These are phyloP conservation scores for Pleurotus eryngii DNA, from an alignment of 768 basidiomycete genomes.

Conservation along the genomic window DNA sequence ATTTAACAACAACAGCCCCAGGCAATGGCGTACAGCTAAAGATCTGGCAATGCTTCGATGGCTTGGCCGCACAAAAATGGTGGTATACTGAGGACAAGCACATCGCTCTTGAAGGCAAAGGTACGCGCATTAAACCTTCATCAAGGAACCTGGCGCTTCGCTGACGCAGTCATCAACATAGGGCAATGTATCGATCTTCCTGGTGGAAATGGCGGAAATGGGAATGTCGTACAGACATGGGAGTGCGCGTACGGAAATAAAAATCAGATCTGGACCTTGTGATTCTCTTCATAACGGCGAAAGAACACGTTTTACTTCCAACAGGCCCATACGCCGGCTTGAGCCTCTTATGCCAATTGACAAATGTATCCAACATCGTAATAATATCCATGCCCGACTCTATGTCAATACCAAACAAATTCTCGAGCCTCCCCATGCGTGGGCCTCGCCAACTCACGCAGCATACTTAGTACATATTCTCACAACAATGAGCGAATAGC, in stretches of 20 bases:
- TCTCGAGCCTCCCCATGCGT: too few species aligned
- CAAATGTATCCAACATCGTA: too few species aligned
- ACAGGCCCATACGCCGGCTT: too few species aligned
- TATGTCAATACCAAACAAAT: too few species aligned
- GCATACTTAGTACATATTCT: too few species aligned
- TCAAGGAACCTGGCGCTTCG: not conserved
- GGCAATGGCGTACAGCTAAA: conserved; percentile 3
- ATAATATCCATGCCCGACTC: too few species aligned
- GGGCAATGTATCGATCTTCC: conserved; percentile 6
- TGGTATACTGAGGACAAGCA: conserved; percentile 6
- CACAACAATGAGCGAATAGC: too few species aligned
- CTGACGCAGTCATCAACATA: conserved; percentile 2
- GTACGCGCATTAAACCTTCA: too few species aligned
- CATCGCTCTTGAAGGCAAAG: conserved; percentile 5
- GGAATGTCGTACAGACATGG: conserved; percentile 6
- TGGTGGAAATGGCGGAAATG: not conserved
- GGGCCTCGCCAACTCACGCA: too few species aligned
- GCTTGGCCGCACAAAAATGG: conserved; percentile 1
- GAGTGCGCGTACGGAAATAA: conserved; percentile 5
- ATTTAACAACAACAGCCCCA: not conserved
- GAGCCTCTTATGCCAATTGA: too few species aligned
- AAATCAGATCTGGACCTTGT: conserved; percentile 6
- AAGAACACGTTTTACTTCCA: too few species aligned
- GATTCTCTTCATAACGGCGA: not conserved
- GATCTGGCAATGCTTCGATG: conserved; percentile 4